A percentile compares a stretch with the other conserved stretches of the same genome.
Conservation (phyloP, 768 basidiomycete genomes). For the Leccinum uliginosum region DNA sequence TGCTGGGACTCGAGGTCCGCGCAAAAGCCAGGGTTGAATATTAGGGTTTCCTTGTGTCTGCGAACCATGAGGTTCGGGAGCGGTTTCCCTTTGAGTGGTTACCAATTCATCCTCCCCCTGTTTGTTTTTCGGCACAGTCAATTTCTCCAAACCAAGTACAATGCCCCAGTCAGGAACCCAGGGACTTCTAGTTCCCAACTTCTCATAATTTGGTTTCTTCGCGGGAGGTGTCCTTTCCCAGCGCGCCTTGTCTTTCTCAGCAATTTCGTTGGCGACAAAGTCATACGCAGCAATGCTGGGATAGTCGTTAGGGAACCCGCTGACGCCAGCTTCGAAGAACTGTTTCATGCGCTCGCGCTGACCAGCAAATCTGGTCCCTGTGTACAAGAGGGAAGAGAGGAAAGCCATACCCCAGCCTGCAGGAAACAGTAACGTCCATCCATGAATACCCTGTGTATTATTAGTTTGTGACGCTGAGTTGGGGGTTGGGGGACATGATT, state of each 20-base stretch:
- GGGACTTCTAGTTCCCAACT: conserved; percentile 61
- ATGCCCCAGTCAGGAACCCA: conserved; percentile 76
- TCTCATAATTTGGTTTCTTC: conserved; percentile 72
- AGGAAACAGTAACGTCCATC: conserved; percentile 86
- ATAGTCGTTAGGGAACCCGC: conserved; percentile 81
- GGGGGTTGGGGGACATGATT: conserved; percentile 25
- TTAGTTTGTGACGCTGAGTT: conserved; percentile 20
- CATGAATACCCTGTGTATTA: conserved; percentile 52
- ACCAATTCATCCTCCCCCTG: conserved; percentile 38
- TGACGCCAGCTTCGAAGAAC: conserved; percentile 70
- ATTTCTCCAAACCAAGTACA: conserved; percentile 50
- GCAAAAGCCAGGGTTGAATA: conserved; percentile 64
- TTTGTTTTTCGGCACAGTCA: neutral
- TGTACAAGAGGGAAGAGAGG: conserved; percentile 74
- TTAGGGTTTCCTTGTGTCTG: conserved; percentile 2
- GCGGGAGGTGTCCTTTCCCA: conserved; percentile 87
- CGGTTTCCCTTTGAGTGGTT: conserved; percentile 54
- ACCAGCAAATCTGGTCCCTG: conserved; percentile 81
- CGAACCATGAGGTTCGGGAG: conserved; percentile 3
- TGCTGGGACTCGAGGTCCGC: conserved; percentile 44
- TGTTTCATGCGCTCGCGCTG: conserved; percentile 81
- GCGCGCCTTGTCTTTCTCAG: conserved; percentile 45
- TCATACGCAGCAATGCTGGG: conserved; percentile 55
- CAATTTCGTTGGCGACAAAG: conserved; percentile 44
- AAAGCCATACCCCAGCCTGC: conserved; percentile 91